Percentiles rank a stretch among this genome's conserved stretches.
Evolutionary conservation across 1,284 basidiomycete species (phyloP).

Genomic region (Cerioporus squamosus): DNA sequence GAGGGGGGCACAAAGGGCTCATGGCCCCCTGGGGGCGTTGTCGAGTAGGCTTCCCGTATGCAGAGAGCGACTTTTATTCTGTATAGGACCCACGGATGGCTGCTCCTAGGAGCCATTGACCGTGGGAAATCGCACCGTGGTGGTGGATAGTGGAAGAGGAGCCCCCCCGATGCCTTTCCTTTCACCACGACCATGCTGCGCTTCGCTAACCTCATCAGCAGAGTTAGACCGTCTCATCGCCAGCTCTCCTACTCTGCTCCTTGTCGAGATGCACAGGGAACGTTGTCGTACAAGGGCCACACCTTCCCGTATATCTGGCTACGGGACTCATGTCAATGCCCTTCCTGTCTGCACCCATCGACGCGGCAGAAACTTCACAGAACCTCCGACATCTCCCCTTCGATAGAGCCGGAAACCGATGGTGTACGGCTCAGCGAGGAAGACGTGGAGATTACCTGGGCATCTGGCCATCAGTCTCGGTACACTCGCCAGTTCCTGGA

Average conservation of each 20-base stretch:
- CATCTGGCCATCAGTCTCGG: slow-evolving; percentile 59
- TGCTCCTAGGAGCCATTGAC: too few relatives aligned
- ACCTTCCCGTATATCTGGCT: slow-evolving; percentile 46
- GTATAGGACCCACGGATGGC: too few relatives aligned
- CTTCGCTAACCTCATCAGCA: not conserved
- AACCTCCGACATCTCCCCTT: slow-evolving; percentile 63
- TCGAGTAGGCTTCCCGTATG: too few relatives aligned
- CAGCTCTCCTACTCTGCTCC: slow-evolving; percentile 1
- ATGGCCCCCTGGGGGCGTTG: too few relatives aligned
- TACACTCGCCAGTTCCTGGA: slow-evolving; percentile 55
- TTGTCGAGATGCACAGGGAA: not conserved
- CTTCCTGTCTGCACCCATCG: slow-evolving; percentile 54
- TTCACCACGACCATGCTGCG: not conserved
- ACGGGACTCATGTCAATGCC: slow-evolving; percentile 61
- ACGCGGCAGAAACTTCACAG: slow-evolving; percentile 70
- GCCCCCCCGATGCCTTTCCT: too few relatives aligned
- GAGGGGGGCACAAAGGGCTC: too few relatives aligned
- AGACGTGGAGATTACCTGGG: slow-evolving; percentile 61
- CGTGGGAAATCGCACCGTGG: too few relatives aligned
- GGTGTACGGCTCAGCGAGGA: slow-evolving; percentile 42
- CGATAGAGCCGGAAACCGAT: slow-evolving; percentile 44
- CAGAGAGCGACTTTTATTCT: too few relatives aligned
- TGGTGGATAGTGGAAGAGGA: too few relatives aligned
- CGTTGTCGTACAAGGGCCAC: slow-evolving; percentile 24
- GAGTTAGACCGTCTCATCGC: not conserved